Percentiles rank a stretch among this genome's conserved stretches.
Conservation (phyloP, 805 yeast genomes). For the Monosporozyma siamensis region DNA sequence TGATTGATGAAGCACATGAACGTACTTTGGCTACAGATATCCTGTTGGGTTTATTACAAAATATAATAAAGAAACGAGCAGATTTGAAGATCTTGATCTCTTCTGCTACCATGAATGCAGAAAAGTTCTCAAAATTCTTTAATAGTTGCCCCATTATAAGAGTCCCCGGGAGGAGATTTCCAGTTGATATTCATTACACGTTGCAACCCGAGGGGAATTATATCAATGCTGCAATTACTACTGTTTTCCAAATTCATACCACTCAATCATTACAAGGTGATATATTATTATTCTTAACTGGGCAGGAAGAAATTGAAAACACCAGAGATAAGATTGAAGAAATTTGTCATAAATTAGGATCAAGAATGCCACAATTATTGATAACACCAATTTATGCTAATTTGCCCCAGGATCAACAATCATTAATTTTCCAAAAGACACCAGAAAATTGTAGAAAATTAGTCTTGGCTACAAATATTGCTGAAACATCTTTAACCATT, state of each 20-base stretch:
- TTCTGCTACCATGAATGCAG: conserved; percentile 91
- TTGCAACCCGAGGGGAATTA: conserved; percentile 86
- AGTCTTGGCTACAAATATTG: conserved; percentile 91
- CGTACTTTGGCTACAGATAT: conserved; percentile 88
- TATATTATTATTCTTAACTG: conserved; percentile 82
- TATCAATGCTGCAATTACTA: conserved; percentile 78
- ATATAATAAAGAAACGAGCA: conserved; percentile 49
- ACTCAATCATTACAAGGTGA: conserved; percentile 59
- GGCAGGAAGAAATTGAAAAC: conserved; percentile 91
- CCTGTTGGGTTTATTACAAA: conserved; percentile 70
- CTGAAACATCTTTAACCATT: conserved; percentile 92
- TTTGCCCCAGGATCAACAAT: conserved; percentile 76
- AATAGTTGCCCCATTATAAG: conserved; percentile 75
- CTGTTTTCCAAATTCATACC: conserved; percentile 79
- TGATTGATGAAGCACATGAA: conserved; percentile 97
- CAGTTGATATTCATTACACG: conserved; percentile 79
- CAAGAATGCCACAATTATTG: conserved; percentile 49
- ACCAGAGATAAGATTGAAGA: conserved; percentile 63
- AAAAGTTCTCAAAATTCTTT: conserved; percentile 75
- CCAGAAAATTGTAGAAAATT: conserved; percentile 74
- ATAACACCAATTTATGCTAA: conserved; percentile 88
- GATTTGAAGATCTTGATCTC: conserved; percentile 74
- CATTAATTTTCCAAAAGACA: conserved; percentile 76
- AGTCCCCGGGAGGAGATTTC: conserved; percentile 89
- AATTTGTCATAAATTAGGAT: conserved; percentile 54